Evolutionary conservation across 2,329 filamentous ascomycete genomes (phyloP).

Genomic region (Lachnellula suecica): DNA sequence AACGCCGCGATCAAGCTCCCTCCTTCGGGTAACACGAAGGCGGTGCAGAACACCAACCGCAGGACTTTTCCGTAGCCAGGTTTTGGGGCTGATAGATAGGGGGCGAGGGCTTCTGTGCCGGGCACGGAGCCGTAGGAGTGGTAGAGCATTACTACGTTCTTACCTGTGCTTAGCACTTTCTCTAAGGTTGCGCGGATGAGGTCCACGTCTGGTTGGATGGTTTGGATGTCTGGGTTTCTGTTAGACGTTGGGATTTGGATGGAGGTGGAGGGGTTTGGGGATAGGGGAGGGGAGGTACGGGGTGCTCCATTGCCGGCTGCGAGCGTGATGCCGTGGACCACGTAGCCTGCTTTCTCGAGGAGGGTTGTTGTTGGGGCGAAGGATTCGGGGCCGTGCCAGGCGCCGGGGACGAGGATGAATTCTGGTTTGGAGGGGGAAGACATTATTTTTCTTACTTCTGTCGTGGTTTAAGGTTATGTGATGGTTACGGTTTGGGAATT

Average conservation of each 20-base stretch:
- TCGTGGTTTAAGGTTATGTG: too few relatives aligned
- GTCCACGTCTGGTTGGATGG: conserved; percentile 36
- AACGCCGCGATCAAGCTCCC: conserved; percentile 16
- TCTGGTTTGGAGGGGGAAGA: conserved; percentile 26
- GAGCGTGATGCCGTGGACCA: conserved; percentile 16
- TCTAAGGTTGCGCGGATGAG: conserved; percentile 35
- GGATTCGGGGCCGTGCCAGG: conserved; percentile 21
- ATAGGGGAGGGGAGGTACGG: neutral
- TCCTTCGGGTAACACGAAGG: conserved; percentile 19
- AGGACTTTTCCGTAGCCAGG: conserved; percentile 36
- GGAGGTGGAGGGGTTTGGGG: neutral
- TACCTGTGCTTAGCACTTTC: conserved; percentile 35
- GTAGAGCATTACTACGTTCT: conserved; percentile 38
- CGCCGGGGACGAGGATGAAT: conserved; percentile 28
- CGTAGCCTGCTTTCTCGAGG: conserved; percentile 21
- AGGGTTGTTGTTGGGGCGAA: conserved; percentile 19
- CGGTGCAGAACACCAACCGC: conserved; percentile 19
- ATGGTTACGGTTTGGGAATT: too few relatives aligned
- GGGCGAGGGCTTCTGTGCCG: conserved; percentile 34
- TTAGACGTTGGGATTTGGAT: too few relatives aligned
- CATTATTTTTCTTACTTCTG: too few relatives aligned
- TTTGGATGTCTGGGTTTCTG: conserved; percentile 8
- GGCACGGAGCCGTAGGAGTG: conserved; percentile 42
- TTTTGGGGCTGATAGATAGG: conserved; percentile 18
- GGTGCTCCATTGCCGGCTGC: conserved; percentile 18